Percentiles rank a stretch among this genome's conserved stretches.
Evolutionary conservation across 1,284 basidiomycete species (phyloP).

Genomic region (Microbotryum silenes-acaulis): DNA sequence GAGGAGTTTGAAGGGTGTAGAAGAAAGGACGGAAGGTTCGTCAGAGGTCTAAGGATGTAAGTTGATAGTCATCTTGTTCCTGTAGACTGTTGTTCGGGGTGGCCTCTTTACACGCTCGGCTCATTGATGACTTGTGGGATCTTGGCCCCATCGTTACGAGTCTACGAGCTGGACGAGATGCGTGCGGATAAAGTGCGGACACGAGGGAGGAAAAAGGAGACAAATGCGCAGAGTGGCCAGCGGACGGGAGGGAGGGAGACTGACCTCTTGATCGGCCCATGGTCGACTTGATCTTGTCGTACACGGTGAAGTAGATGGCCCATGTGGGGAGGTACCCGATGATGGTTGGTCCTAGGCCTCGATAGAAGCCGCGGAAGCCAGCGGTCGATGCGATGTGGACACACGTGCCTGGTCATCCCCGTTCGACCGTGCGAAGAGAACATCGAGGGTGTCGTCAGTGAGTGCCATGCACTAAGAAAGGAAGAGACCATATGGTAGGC

Average conservation of each 20-base stretch:
- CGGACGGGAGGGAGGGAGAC: constrained; percentile 8
- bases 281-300: constrained; percentile 79
- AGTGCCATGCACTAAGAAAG: no score
- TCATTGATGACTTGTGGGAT: no score
- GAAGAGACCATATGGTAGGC: no score
- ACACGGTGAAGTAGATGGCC: constrained; percentile 97
- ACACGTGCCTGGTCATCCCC: constrained; percentile 53
- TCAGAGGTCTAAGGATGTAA: constrained; percentile 34
- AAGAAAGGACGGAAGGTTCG: constrained; percentile 28
- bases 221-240: not conserved
- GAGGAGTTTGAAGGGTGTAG: not conserved
- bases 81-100: not conserved
- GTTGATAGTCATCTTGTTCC: constrained; percentile 15
- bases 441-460: no score
- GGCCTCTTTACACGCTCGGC: no score
- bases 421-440: not conserved
- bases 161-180: not conserved
- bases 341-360: constrained; percentile 89
- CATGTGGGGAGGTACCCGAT: constrained; percentile 92
- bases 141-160: not conserved
- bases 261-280: constrained; percentile 48
- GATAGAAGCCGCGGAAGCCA: constrained; percentile 78
- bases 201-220: not conserved
- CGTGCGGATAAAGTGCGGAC: no score
- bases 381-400: constrained; percentile 62